Evolutionary conservation across 1,139 yeast genomes (phyloP).

Genomic region (Yamadazyma triangularis): DNA sequence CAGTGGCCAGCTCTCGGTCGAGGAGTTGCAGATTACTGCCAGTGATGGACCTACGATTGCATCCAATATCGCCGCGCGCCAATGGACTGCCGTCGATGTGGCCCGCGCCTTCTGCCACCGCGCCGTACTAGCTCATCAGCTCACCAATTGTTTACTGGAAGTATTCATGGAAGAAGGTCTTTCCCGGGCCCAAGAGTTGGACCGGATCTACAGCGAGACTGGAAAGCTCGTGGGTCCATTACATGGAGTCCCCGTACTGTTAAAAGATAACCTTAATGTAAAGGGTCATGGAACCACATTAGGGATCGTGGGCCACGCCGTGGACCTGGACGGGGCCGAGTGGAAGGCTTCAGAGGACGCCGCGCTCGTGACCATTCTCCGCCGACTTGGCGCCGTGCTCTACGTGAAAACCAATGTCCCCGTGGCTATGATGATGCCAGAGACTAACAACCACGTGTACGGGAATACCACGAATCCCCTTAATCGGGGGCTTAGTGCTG

Average conservation of each 20-base stretch:
- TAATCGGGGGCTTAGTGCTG: slow-evolving; percentile 27
- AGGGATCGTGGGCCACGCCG: slow-evolving; percentile 38
- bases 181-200: slow-evolving; percentile 23
- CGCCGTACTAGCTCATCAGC: slow-evolving; percentile 45
- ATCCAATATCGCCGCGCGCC: slow-evolving; percentile 24
- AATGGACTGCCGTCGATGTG: slow-evolving; percentile 21
- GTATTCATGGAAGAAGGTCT: slow-evolving; percentile 32
- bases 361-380: slow-evolving; percentile 20
- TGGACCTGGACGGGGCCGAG: slow-evolving; percentile 24
- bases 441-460: slow-evolving; percentile 28
- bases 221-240: slow-evolving; percentile 27
- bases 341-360: no score
- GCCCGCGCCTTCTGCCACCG: slow-evolving; percentile 28
- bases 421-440: slow-evolving; percentile 37
- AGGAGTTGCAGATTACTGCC: slow-evolving; percentile 35
- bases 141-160: slow-evolving; percentile 34
- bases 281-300: slow-evolving; percentile 49
- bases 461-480: slow-evolving; percentile 31
- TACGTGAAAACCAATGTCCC: slow-evolving; percentile 33
- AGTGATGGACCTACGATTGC: slow-evolving; percentile 32
- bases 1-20: slow-evolving; percentile 18
- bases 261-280: slow-evolving; percentile 56
- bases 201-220: slow-evolving; percentile 19
- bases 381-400: slow-evolving; percentile 29
- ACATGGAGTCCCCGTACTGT: slow-evolving; percentile 68